These are phyloP conservation scores for Schizosaccharomyces osmophilus DNA, from an alignment of 805 yeast genomes.

Conservation along the genomic window DNA sequence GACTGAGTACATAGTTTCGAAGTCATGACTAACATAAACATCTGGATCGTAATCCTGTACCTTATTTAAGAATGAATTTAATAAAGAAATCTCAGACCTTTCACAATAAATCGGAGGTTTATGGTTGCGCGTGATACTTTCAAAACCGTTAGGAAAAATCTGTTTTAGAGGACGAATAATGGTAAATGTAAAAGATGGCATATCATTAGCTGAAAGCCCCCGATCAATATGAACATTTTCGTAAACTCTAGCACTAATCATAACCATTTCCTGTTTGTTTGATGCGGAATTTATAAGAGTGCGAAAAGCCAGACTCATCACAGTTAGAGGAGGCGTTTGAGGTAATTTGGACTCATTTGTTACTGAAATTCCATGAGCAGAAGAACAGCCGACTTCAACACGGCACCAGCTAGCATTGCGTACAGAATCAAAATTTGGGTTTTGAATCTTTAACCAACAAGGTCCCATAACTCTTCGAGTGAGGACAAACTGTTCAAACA, in stretches of 20 bases:
- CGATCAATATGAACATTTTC: slow-evolving; percentile 44
- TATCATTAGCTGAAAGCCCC: slow-evolving; percentile 34
- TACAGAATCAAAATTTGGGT: slow-evolving; percentile 33
- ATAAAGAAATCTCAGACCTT: slow-evolving; percentile 47
- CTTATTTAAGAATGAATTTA: slow-evolving; percentile 49
- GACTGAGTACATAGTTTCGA: slow-evolving; percentile 62
- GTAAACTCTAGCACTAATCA: slow-evolving; percentile 55
- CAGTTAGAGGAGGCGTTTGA: slow-evolving; percentile 38
- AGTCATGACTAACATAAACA: slow-evolving; percentile 63
- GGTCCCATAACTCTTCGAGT: slow-evolving; percentile 86
- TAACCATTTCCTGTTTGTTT: slow-evolving; percentile 66
- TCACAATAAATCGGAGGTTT: slow-evolving; percentile 27
- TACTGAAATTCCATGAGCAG: slow-evolving; percentile 19
- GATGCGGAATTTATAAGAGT: slow-evolving; percentile 51
- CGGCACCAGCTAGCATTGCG: slow-evolving; percentile 56
- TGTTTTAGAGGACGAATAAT: slow-evolving; percentile 48
- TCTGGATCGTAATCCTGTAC: slow-evolving; percentile 74
- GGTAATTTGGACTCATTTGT: slow-evolving; percentile 14
- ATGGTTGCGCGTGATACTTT: slow-evolving; percentile 19
- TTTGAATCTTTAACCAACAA: slow-evolving; percentile 66
- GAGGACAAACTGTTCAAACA: slow-evolving; percentile 69
- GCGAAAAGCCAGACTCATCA: slow-evolving; percentile 54
- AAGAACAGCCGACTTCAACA: slow-evolving; percentile 37
- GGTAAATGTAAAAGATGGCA: slow-evolving; percentile 41
- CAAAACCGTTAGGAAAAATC: slow-evolving; percentile 54